phyloP scores from a whole-genome alignment of 257 asterid genomes.

The Osmanthus fragrans region DNA sequence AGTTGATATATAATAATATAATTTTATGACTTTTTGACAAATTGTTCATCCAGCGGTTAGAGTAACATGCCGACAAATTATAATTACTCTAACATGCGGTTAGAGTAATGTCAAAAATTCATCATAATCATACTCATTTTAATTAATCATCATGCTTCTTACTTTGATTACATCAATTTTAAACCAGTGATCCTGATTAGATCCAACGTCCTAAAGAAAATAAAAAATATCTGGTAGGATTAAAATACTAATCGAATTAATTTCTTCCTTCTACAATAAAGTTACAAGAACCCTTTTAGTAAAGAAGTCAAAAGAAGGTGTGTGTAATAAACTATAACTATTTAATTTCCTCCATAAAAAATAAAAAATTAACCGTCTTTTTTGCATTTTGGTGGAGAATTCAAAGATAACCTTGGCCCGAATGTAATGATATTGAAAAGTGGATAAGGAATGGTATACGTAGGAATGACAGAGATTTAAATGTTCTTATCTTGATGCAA shows the following conservation, averaged over 20 bases:
- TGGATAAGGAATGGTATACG: constrained; percentile 9
- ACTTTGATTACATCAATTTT: constrained; percentile 6
- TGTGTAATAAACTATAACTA: not conserved
- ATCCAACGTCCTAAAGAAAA: not conserved
- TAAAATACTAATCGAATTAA: too few species aligned
- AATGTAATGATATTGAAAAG: constrained; percentile 21
- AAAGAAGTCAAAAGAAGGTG: constrained; percentile 33
- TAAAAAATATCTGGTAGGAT: constrained; percentile 19
- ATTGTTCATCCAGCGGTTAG: constrained; percentile 13
- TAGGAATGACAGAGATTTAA: not conserved
- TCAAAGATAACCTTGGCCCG: constrained; percentile 32
- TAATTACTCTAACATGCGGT: too few species aligned
- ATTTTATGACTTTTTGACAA: constrained; percentile 4
- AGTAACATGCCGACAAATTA: constrained; percentile 16
- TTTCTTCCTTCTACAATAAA: constrained; percentile 11
- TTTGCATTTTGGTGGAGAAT: constrained; percentile 23
- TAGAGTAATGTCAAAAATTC: constrained; percentile 32
- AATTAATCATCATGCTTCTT: constrained; percentile 21
- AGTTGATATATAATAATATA: not conserved
- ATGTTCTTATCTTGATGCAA: constrained; percentile 6
- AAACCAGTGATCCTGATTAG: not conserved
- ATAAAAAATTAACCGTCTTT: not conserved
- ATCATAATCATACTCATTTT: constrained; percentile 17
- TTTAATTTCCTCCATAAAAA: not conserved
- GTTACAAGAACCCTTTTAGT: constrained; percentile 18